These are phyloP conservation scores for Avena atlantica DNA, from an alignment of 176 grass and related monocot genomes.

Conservation along the genomic window DNA sequence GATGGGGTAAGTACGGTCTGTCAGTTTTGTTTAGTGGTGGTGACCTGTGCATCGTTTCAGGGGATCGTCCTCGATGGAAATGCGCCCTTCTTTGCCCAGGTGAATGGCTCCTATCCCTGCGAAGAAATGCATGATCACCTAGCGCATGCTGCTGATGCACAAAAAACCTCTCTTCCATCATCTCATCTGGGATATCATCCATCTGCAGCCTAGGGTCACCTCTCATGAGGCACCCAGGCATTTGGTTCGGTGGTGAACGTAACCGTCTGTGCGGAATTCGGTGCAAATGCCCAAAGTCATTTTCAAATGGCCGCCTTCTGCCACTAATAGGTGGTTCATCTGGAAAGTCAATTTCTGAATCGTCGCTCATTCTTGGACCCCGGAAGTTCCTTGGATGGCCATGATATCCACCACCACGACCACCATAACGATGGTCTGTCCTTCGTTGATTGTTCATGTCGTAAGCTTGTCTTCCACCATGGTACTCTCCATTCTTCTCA, in stretches of 20 bases:
- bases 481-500: slow-evolving; percentile 46
- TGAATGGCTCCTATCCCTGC: slow-evolving; percentile 50
- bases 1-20: slow-evolving; percentile 32
- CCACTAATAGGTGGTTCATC: slow-evolving; percentile 39
- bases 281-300: slow-evolving; percentile 40
- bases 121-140: slow-evolving; percentile 46
- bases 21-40: slow-evolving; percentile 51
- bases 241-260: slow-evolving; percentile 34
- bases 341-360: slow-evolving; percentile 34
- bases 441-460: slow-evolving; percentile 45
- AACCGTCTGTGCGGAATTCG: slow-evolving; percentile 30
- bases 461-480: slow-evolving; percentile 38
- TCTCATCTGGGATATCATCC: slow-evolving; percentile 42
- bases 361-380: slow-evolving; percentile 47
- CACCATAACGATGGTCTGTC: slow-evolving; percentile 34
- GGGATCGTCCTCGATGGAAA: slow-evolving; percentile 53
- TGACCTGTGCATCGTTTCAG: slow-evolving; percentile 55
- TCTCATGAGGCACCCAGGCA: slow-evolving; percentile 40
- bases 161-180: slow-evolving; percentile 54
- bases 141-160: slow-evolving; percentile 31
- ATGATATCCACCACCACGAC: slow-evolving; percentile 26
- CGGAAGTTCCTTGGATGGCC: slow-evolving; percentile 50
- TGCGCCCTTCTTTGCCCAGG: slow-evolving; percentile 55
- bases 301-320: slow-evolving; percentile 44
- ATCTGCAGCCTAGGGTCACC: slow-evolving; percentile 53